Percentiles rank a stretch among this genome's conserved stretches.
phyloP scores from a whole-genome alignment of 2,329 filamentous ascomycete genomes.

The Cercospora janseana region DNA sequence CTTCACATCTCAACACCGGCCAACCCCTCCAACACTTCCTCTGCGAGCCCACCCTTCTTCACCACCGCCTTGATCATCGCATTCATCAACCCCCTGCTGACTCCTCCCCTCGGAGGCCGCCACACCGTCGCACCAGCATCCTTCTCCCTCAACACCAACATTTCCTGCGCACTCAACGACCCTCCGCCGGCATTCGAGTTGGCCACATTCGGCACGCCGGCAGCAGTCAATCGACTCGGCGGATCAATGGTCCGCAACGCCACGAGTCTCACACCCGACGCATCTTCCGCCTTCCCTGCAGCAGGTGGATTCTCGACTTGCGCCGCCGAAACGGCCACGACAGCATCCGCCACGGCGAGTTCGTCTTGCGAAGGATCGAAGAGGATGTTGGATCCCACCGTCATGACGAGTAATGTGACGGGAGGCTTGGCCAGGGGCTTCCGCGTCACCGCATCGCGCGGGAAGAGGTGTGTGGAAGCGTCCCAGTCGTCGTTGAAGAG shows the following conservation, averaged over 20 bases:
- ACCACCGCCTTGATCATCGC: constrained; percentile 75
- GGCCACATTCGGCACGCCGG: constrained; percentile 49
- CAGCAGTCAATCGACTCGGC: constrained; percentile 49
- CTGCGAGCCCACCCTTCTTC: constrained; percentile 73
- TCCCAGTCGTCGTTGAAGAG: constrained; percentile 99
- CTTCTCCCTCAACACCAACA: constrained; percentile 49
- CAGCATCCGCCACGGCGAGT: constrained; percentile 85
- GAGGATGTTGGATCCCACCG: constrained; percentile 81
- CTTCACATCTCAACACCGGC: constrained; percentile 63
- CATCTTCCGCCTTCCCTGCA: neutral
- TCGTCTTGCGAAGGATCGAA: constrained; percentile 93
- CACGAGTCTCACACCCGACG: constrained; percentile 33
- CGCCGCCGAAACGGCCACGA: constrained; percentile 78
- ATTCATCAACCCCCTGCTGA: constrained; percentile 70
- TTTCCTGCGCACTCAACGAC: constrained; percentile 41
- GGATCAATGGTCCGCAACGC: constrained; percentile 52
- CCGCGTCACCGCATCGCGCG: constrained; percentile 38
- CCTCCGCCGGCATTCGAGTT: constrained; percentile 46
- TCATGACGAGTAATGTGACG: constrained; percentile 85
- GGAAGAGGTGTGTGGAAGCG: constrained; percentile 74
- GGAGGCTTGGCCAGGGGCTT: constrained; percentile 61
- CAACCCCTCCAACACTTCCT: constrained; percentile 80
- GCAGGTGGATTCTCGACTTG: constrained; percentile 24
- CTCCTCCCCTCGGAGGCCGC: constrained; percentile 79
- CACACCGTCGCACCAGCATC: constrained; percentile 63